Percentiles rank a stretch among this genome's conserved stretches.
Conservation (phyloP, 768 basidiomycete species). For the Gloeostereum incarnatum region DNA sequence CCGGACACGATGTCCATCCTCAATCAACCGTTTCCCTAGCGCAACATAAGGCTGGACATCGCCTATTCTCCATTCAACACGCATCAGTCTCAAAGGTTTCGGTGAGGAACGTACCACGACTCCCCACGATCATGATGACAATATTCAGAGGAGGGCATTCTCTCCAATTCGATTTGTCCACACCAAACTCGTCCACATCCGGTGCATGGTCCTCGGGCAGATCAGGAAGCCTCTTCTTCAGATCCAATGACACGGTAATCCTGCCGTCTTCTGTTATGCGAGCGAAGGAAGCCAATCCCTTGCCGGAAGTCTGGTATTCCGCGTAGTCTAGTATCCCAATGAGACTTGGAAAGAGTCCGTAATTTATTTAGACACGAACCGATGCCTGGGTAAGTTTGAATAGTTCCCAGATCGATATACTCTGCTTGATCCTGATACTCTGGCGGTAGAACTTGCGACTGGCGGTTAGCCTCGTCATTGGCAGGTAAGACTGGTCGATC, state of each 20-base stretch:
- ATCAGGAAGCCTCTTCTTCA: constrained; percentile 40
- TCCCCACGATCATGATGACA: constrained; percentile 62
- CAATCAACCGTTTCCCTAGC: constrained; percentile 35
- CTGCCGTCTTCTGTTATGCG: constrained; percentile 33
- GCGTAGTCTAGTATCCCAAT: constrained; percentile 20
- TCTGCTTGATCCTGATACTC: constrained; percentile 7
- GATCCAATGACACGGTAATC: constrained; percentile 35
- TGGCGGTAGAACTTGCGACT: constrained; percentile 2
- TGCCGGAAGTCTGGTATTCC: constrained; percentile 27
- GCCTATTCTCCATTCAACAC: constrained; percentile 20
- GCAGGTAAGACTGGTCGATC: constrained; percentile 9
- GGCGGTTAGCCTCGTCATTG: constrained; percentile 6
- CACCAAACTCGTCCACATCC: constrained; percentile 39
- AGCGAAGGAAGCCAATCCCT: constrained; percentile 32
- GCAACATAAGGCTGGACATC: constrained; percentile 64
- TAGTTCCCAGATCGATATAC: constrained; percentile 14
- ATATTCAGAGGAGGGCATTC: constrained; percentile 38
- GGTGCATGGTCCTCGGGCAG: constrained; percentile 34
- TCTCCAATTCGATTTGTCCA: constrained; percentile 27
- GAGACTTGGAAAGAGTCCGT: not conserved
- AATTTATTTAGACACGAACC: constrained; percentile 5
- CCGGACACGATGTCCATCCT: constrained; percentile 48
- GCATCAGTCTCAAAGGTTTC: not conserved
- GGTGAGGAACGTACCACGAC: constrained; percentile 32
- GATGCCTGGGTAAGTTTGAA: constrained; percentile 13